Evolutionary conservation across 345 rosid species (phyloP), one percentile per base, ranked within the genome.

Genomic region (Brassica carinata): DNA sequence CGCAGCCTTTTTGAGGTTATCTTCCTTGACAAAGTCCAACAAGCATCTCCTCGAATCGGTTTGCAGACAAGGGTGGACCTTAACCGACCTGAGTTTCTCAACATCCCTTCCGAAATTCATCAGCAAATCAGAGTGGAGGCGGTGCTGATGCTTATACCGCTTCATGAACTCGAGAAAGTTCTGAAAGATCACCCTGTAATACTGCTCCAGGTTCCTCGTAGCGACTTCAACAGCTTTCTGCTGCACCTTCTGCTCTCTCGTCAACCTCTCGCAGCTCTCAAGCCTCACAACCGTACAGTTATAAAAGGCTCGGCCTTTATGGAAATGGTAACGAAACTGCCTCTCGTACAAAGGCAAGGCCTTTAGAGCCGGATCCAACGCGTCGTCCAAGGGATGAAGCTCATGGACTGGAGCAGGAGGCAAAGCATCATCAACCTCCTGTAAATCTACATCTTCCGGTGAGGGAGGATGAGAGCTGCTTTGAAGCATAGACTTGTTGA

Each of bases 281-380:
- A 77, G 85, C 80, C 79, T 87, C 30, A 76, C 82, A 69, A 83
- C 89, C 3, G 96, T 92, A 74, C 89, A 85, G 71, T 78, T 82
- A 71, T 87, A 92, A 64, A 94, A 79, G 0, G 82, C 85, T 15
- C 87, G 85, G 5, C 98, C 97, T 71, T 78, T 81, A 10, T 83
- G 92, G 68, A 75, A 92, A 76, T 96, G 99, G 82, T 87, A 87
- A 74, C 96, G 84, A 83, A 96, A 96, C 59, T 78, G 93, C 84
- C 94, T 90, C 85, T 94, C 98, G 71, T 94, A 96, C 33, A 90
- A 87, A 77, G 98, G 98, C 80, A 96, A 83, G 29, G 97, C 97
- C 89, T 91, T 96, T 84, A 96, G 79, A 67, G 98, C 98, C 33
- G 98, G 99, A 79, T 96, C 99, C 0, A 86, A 70, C 33, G 94